phyloP scores from a whole-genome alignment of 371 early-diverging fungal genomes.

The Batrachochytrium dendrobatidis region DNA sequence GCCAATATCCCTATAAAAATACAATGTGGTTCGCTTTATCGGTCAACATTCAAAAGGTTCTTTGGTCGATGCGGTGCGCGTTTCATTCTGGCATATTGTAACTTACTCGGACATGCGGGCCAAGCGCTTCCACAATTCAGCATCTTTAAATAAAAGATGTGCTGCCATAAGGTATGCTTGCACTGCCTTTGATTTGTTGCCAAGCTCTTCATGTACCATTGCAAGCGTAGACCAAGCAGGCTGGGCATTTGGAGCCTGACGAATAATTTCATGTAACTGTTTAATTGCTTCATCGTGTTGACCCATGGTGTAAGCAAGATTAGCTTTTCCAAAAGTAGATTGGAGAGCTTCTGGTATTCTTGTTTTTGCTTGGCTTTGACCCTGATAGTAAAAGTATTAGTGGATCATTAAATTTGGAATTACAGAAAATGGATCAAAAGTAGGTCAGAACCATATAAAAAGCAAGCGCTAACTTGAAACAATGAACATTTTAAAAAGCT shows the following conservation, averaged over 20 bases:
- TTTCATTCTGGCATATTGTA: background rate
- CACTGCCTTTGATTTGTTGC: conserved; percentile 64
- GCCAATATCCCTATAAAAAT: conserved; percentile 51
- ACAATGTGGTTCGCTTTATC: background rate
- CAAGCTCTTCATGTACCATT: conserved; percentile 82
- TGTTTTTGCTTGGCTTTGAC: too few species aligned
- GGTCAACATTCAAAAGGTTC: background rate
- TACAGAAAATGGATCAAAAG: background rate
- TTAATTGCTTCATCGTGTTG: conserved; percentile 63
- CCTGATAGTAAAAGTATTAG: conserved; percentile 2
- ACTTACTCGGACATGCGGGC: conserved; percentile 62
- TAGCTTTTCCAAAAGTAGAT: conserved; percentile 63
- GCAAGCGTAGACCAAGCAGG: conserved; percentile 85
- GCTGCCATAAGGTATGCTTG: conserved; percentile 85
- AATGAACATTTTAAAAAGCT: background rate
- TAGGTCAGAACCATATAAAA: background rate
- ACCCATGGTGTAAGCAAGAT: conserved; percentile 57
- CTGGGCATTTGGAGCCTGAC: conserved; percentile 56
- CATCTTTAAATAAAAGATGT: conserved; percentile 72
- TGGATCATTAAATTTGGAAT: background rate
- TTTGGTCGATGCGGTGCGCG: background rate
- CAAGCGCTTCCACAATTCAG: conserved; percentile 77
- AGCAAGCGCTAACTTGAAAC: background rate
- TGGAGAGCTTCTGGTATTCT: conserved; percentile 47
- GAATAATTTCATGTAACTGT: conserved; percentile 66